Evolutionary conservation across 2,329 filamentous ascomycete species (phyloP), one percentile per base, ranked within the genome.

Genomic region (Cordyceps cicadae): DNA sequence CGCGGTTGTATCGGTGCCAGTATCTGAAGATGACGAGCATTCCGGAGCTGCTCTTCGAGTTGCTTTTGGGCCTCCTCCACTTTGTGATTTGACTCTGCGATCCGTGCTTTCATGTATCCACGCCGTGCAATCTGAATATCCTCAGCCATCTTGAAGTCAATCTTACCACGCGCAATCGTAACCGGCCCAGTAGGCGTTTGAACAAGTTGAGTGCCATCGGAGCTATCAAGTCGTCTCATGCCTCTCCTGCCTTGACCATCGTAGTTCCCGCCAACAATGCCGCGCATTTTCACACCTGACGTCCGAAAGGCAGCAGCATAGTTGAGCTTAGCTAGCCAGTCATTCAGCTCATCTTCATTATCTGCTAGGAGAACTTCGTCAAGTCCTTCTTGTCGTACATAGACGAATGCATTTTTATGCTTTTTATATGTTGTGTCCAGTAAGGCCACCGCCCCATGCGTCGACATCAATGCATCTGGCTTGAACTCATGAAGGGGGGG

Each of bases 271-370:
- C 90, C 92, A 57, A 94, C 82, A 61, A 96, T 87, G 24, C 92
- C 92, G 66, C 93, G 85, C 80, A 96, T 95, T 49, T 91, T 85
- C 6, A 97, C 91, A 14, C 93, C 92, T 6, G 92, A 90, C 0
- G 92, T 96, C 66, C 91, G 85, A 72, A 97, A 97, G 0, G 94
- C 90, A 9, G 94, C 92, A 39, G 93, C 93, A 70, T 97, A 97
- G 71, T 99, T 99, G 63, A 99, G 82, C 69, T 96, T 94, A 8
- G 89, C 90, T 32, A 99, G 79, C 94, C 94, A 99, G 70, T 99
- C 94, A 68, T 97, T 96, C 81, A 96, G 87, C 68, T 99, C 94
- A 1, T 85, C 79, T 68, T 99, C 94, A 58, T 86, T 91, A 67
- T 97, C 92, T 5, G 94, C 93, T 19, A 97, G 78, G 43, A 99